phyloP scores from a whole-genome alignment of 1,139 yeast species.

The Blastobotrys ciferrii region DNA sequence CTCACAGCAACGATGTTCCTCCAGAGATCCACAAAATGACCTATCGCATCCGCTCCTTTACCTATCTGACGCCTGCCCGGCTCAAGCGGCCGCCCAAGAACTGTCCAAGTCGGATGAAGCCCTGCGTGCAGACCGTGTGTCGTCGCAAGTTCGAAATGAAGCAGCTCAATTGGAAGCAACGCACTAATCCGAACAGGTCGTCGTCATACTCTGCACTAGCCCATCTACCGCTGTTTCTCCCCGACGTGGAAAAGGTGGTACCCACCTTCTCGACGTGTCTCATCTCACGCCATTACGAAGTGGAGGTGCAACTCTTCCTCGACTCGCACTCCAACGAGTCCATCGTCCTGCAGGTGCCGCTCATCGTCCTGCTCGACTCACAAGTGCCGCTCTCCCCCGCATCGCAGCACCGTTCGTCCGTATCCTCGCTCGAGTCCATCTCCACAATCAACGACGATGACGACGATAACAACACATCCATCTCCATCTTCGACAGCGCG shows the following conservation, averaged over 20 bases:
- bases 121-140: constrained; percentile 4
- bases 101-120: background rate
- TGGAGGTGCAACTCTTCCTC: constrained; percentile 1
- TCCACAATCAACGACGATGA: constrained; percentile 1
- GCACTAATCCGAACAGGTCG: no score
- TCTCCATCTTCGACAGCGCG: background rate
- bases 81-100: constrained; percentile 1
- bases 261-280: constrained; percentile 7
- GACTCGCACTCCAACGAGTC: constrained; percentile 6
- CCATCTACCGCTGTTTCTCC: constrained; percentile 6
- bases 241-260: background rate
- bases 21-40: constrained; percentile 4
- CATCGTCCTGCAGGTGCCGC: background rate
- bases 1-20: background rate
- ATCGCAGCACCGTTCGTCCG: background rate
- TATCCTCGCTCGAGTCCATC: constrained; percentile 1
- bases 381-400: background rate
- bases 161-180: background rate
- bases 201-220: background rate
- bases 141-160: constrained; percentile 6
- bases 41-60: background rate
- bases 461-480: background rate
- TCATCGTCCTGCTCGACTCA: constrained; percentile 3
- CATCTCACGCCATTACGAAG: constrained; percentile 6
- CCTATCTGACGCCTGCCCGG: background rate